Evolutionary conservation across 805 yeast genomes (phyloP).

Genomic region (Sugiyamaella smithiae): DNA sequence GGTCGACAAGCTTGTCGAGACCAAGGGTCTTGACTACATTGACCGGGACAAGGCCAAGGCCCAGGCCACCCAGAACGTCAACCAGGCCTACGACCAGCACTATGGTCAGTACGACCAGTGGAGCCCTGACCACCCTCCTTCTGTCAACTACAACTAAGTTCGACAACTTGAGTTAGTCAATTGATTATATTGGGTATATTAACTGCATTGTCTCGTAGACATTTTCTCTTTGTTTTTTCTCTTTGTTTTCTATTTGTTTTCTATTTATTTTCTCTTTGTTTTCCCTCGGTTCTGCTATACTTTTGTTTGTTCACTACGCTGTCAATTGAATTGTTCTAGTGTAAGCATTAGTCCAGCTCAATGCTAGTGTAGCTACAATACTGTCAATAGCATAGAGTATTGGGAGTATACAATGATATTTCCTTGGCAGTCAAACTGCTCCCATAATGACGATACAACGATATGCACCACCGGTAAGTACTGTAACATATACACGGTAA

Average conservation of each 20-base stretch:
- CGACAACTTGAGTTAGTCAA: neutral
- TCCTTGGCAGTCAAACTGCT: no score
- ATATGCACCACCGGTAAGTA: no score
- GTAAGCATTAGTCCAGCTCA: no score
- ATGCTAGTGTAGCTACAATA: no score
- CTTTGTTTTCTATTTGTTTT: neutral
- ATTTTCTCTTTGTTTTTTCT: neutral
- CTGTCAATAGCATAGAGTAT: no score
- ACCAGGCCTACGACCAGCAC: constrained; percentile 25
- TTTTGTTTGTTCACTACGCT: neutral
- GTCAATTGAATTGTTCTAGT: no score
- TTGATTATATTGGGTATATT: neutral
- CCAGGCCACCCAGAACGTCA: constrained; percentile 23
- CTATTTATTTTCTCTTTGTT: neutral
- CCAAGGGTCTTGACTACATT: constrained; percentile 26
- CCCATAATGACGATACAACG: no score
- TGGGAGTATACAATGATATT: no score
- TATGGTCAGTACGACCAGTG: constrained; percentile 22
- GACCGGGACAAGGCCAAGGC: constrained; percentile 25
- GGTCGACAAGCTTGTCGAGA: constrained; percentile 28
- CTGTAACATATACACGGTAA: no score
- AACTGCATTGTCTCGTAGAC: neutral
- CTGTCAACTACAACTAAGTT: constrained; percentile 10
- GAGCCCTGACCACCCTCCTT: constrained; percentile 17
- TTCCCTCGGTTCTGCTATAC: neutral